phyloP scores from a whole-genome alignment of 2,329 filamentous ascomycete genomes.

The Lanzia echinophila region DNA sequence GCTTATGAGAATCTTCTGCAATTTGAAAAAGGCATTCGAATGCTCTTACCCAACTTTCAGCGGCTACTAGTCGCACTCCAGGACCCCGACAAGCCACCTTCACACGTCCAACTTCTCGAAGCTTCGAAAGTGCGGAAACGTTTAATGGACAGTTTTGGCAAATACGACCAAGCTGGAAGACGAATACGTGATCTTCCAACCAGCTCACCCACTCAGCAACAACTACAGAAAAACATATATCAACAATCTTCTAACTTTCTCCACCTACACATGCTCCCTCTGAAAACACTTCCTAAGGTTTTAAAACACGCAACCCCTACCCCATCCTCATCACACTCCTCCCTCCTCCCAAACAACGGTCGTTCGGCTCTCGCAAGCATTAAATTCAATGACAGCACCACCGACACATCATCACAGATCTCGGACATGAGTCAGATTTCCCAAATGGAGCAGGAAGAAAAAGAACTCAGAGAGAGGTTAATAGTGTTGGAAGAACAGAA shows the following conservation, averaged over 20 bases:
- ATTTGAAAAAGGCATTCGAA: conserved; percentile 63
- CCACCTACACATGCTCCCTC: conserved; percentile 67
- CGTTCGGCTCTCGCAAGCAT: conserved; percentile 48
- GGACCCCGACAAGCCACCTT: conserved; percentile 49
- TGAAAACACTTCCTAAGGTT: conserved; percentile 55
- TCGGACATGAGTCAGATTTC: conserved; percentile 42
- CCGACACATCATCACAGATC: conserved; percentile 41
- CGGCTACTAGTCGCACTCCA: conserved; percentile 57
- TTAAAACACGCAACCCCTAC: conserved; percentile 54
- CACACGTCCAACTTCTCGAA: conserved; percentile 51
- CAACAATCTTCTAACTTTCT: conserved; percentile 63
- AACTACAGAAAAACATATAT: conserved; percentile 62
- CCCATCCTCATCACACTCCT: conserved; percentile 32
- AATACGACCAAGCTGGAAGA: conserved; percentile 63
- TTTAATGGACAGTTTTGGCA: conserved; percentile 64
- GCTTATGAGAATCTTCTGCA: conserved; percentile 63
- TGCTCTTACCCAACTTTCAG: conserved; percentile 64
- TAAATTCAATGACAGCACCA: conserved; percentile 44
- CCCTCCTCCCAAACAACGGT: conserved; percentile 17
- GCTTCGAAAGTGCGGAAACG: conserved; percentile 65
- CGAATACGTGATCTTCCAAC: conserved; percentile 62
- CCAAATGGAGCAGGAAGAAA: conserved; percentile 61
- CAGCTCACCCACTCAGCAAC: conserved; percentile 54
- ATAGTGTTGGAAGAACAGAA: conserved; percentile 68
- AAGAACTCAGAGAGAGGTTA: conserved; percentile 57